Base-by-base conservation (phyloP, 371 early-diverging fungal genomes). In the Mortierella sp. region DNA sequence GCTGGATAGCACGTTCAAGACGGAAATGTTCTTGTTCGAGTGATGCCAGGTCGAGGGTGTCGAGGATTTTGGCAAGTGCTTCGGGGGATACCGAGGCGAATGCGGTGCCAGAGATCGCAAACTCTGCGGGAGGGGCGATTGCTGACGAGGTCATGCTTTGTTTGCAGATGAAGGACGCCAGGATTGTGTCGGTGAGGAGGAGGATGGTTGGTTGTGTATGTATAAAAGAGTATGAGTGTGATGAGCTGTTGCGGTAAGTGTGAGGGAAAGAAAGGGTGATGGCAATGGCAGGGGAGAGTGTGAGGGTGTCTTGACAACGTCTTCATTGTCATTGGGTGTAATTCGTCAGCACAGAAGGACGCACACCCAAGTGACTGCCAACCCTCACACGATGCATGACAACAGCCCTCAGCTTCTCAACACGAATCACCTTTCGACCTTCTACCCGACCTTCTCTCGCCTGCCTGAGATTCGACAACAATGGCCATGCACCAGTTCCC, bases 61-160 rank as follows among this genome's bases (percentile, higher is more conserved):
- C 90, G 13, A 90, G 82, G 10, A 79, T 79, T 31, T 78, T 31
- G 8, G 79, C 74, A 3, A 90, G 75, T 2, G 72, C 76, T 19
- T 74, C 78, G 0, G 88, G 73, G 1, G 91, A 89, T 28, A 74
- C 67, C 2, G 79, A 78, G 53, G 78, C 51, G 44, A 75, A 76
- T 57, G 75, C 78, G 1, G 81, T 73, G 59, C 80, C 80, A 3
- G 83, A 77, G 48, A 83, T 64, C 21, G 77, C 78, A 51, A 85
- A 81, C 13, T 75, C 69, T 19, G 82, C 81, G 21, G 86, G 86
- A 2, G 86, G 86, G 37, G 82, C 79, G 37, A 85, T 79, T 16
- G 73, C 44, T 4, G 82, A 50, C 50, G 50, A 50, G 0, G 70
- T 19, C 85, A 85, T 85, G 13, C 16, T 55, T 50, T 61, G 71